phyloP scores from a whole-genome alignment of 495 filamentous ascomycete species.

The Aeminium ludgeri region DNA sequence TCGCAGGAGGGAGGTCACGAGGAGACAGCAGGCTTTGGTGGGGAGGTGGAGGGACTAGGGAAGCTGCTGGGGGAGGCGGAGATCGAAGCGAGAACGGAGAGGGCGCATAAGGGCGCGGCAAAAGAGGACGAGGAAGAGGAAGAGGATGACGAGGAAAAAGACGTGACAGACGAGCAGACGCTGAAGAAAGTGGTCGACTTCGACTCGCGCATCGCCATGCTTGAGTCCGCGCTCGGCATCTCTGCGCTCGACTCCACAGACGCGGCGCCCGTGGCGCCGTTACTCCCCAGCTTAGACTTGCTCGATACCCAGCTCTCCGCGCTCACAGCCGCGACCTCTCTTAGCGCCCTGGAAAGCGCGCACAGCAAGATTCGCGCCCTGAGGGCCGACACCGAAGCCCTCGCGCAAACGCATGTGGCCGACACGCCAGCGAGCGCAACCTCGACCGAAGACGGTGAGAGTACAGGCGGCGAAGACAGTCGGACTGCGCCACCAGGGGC shows the following conservation, averaged over 20 bases:
- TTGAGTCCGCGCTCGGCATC: slow-evolving; percentile 73
- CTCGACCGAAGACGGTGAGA: neutral
- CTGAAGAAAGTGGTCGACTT: slow-evolving; percentile 76
- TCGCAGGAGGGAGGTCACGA: slow-evolving; percentile 14
- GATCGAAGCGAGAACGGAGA: slow-evolving; percentile 3
- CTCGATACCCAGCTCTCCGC: slow-evolving; percentile 57
- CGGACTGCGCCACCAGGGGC: neutral
- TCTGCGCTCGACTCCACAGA: slow-evolving; percentile 46
- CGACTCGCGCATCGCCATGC: slow-evolving; percentile 54
- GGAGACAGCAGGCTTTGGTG: slow-evolving; percentile 5
- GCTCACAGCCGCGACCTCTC: slow-evolving; percentile 42
- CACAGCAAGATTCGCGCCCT: slow-evolving; percentile 56
- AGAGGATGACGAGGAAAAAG: neutral
- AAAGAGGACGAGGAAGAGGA: slow-evolving; percentile 9
- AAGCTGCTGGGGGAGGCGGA: slow-evolving; percentile 6
- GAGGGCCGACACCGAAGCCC: slow-evolving; percentile 53
- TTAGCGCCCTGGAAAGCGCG: slow-evolving; percentile 53
- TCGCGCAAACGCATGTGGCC: slow-evolving; percentile 21
- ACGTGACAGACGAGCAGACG: slow-evolving; percentile 10
- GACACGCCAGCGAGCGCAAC: neutral
- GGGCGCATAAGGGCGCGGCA: slow-evolving; percentile 1
- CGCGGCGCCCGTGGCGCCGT: slow-evolving; percentile 34
- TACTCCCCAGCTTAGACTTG: slow-evolving; percentile 63
- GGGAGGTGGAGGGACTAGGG: neutral
- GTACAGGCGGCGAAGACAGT: slow-evolving; percentile 10